A percentile compares a stretch with the other conserved stretches of the same genome.
phyloP scores from a whole-genome alignment of 176 grass and related monocot species.

The Musa itinerans region DNA sequence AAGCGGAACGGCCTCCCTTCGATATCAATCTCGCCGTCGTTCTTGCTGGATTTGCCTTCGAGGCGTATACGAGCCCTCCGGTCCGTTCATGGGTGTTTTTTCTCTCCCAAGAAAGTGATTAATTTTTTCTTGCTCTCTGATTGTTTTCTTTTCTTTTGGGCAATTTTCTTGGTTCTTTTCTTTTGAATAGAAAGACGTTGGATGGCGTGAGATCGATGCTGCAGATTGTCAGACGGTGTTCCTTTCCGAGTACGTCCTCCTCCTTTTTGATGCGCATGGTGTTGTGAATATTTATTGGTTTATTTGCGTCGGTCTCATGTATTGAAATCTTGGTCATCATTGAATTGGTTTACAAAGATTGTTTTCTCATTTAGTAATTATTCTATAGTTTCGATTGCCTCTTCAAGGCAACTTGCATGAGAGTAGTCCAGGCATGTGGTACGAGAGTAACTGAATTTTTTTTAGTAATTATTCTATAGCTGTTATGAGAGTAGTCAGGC shows the following conservation, averaged over 20 bases:
- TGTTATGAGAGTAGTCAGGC: too few species aligned
- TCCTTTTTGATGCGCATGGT: background rate
- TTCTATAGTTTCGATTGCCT: too few species aligned
- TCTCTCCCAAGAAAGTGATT: background rate
- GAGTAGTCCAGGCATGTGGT: too few species aligned
- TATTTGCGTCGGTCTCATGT: background rate
- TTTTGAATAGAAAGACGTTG: constrained; percentile 41
- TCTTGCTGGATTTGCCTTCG: constrained; percentile 89
- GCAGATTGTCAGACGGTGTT: constrained; percentile 78
- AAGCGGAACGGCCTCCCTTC: constrained; percentile 41
- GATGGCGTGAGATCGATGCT: constrained; percentile 77
- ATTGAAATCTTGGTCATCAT: too few species aligned
- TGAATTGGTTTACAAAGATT: too few species aligned
- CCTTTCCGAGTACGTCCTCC: constrained; percentile 63
- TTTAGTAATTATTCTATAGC: too few species aligned
- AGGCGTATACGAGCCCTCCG: constrained; percentile 71
- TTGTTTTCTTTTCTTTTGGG: background rate
- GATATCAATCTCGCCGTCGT: constrained; percentile 80
- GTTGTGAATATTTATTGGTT: background rate
- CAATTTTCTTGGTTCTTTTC: background rate
- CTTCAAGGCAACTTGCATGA: too few species aligned
- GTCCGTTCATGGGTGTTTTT: constrained; percentile 29
- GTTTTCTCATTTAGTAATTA: too few species aligned
- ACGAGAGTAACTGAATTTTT: too few species aligned
- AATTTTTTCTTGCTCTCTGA: background rate